phyloP scores from a whole-genome alignment of 106 monocot species.

The Vanilla planifolia region DNA sequence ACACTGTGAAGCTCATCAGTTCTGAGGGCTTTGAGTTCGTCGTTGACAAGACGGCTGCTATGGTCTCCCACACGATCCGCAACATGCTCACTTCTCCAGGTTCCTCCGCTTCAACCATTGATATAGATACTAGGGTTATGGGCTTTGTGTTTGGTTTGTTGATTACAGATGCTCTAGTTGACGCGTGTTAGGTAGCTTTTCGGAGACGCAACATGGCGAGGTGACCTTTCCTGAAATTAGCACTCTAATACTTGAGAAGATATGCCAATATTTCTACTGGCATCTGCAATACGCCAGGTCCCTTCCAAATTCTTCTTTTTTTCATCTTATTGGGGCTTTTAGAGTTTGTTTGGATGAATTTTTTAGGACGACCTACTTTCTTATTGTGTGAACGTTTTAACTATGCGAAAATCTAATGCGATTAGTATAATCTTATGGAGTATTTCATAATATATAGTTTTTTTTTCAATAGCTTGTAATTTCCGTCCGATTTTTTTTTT shows the following conservation, averaged over 20 bases:
- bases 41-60: conserved; percentile 78
- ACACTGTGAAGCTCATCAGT: conserved; percentile 83
- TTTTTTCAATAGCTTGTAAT: too few relatives aligned
- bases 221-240: conserved; percentile 91
- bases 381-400: too few relatives aligned
- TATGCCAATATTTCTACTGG: conserved; percentile 99
- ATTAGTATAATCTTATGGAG: too few relatives aligned
- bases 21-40: conserved; percentile 97
- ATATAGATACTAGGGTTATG: conserved; percentile 1
- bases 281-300: conserved; percentile 77
- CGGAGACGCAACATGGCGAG: conserved; percentile 72
- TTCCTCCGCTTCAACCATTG: conserved; percentile 5
- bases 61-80: conserved; percentile 91
- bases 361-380: too few relatives aligned
- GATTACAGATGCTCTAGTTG: background rate
- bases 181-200: conserved; percentile 40
- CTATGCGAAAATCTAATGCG: too few relatives aligned
- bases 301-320: background rate
- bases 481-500: too few relatives aligned
- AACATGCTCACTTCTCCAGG: conserved; percentile 98
- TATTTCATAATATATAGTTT: too few relatives aligned
- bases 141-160: background rate
- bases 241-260: conserved; percentile 77
- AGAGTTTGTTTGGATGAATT: too few relatives aligned
- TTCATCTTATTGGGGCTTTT: too few relatives aligned